A percentile compares a stretch with the other conserved stretches of the same genome.
These are phyloP conservation scores for Ormosia semicastrata DNA, from an alignment of 306 rosid species.

Conservation along the genomic window DNA sequence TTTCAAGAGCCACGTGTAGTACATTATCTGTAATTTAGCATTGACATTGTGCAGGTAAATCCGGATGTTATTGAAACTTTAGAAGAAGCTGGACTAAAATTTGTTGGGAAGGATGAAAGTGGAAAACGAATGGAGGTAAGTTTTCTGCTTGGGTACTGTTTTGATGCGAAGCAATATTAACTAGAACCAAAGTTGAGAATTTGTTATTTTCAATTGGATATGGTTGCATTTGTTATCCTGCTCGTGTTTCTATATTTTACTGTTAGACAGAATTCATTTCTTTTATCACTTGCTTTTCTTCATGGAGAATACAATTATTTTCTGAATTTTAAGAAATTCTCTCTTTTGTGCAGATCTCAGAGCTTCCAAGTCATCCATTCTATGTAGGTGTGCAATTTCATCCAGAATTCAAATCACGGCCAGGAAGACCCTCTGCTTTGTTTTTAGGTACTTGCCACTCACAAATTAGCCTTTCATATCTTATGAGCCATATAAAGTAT, in stretches of 20 bases:
- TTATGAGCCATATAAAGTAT: neutral
- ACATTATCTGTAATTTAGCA: slow-evolving; percentile 11
- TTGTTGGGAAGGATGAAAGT: slow-evolving; percentile 92
- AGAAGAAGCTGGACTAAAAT: slow-evolving; percentile 86
- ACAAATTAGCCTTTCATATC: neutral
- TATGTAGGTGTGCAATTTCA: slow-evolving; percentile 95
- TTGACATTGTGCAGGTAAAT: slow-evolving; percentile 67
- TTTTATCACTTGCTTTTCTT: slow-evolving; percentile 10
- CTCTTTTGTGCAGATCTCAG: slow-evolving; percentile 69
- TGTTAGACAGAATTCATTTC: neutral
- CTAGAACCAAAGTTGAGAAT: slow-evolving; percentile 17
- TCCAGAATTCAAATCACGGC: slow-evolving; percentile 98
- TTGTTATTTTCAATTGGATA: slow-evolving; percentile 14
- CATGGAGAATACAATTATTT: neutral
- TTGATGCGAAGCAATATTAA: slow-evolving; percentile 12
- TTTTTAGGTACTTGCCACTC: slow-evolving; percentile 65
- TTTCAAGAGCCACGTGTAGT: slow-evolving; percentile 5
- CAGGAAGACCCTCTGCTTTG: slow-evolving; percentile 81
- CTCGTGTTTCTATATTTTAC: neutral
- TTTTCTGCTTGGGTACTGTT: slow-evolving; percentile 26
- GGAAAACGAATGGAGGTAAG: slow-evolving; percentile 97
- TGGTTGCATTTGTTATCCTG: slow-evolving; percentile 19
- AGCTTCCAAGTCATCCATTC: slow-evolving; percentile 89
- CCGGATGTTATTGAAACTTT: slow-evolving; percentile 72
- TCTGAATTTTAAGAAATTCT: slow-evolving; percentile 18